Evolutionary conservation across 2,329 filamentous ascomycete genomes (phyloP).

Genomic region (Aspergillus pseudoviridinutans): DNA sequence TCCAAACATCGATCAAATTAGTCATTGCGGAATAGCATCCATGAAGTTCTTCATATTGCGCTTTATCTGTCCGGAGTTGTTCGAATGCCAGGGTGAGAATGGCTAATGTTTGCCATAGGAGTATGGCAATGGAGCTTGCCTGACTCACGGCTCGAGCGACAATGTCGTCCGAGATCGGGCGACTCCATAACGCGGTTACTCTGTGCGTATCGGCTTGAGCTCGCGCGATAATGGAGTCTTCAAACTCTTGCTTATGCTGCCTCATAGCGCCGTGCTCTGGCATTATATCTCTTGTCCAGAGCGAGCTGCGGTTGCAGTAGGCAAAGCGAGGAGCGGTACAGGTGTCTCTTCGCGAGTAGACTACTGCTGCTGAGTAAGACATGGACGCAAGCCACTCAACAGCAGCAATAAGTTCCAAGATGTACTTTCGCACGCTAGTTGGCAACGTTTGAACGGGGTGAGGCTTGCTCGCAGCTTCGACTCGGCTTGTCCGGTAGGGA

Average conservation of each 20-base stretch:
- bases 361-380: too few species aligned
- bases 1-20: neutral
- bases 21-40: too few species aligned
- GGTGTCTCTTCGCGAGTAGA: neutral
- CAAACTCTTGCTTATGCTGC: neutral
- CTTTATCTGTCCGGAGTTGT: too few species aligned
- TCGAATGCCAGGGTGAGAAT: too few species aligned
- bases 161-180: neutral
- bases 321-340: neutral
- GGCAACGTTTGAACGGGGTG: neutral
- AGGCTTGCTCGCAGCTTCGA: neutral
- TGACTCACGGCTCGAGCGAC: too few species aligned
- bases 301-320: too few species aligned
- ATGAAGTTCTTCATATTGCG: too few species aligned
- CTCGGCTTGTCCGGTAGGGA: neutral
- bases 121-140: too few species aligned
- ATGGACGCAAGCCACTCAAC: neutral
- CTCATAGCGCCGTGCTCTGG: too few species aligned
- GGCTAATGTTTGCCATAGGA: too few species aligned
- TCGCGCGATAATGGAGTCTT: neutral
- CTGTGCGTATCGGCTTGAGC: neutral
- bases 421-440: neutral
- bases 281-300: too few species aligned
- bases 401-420: neutral
- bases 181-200: neutral